These are phyloP conservation scores for Aspergillus leporis DNA, from an alignment of 495 filamentous ascomycete genomes.

Conservation along the genomic window DNA sequence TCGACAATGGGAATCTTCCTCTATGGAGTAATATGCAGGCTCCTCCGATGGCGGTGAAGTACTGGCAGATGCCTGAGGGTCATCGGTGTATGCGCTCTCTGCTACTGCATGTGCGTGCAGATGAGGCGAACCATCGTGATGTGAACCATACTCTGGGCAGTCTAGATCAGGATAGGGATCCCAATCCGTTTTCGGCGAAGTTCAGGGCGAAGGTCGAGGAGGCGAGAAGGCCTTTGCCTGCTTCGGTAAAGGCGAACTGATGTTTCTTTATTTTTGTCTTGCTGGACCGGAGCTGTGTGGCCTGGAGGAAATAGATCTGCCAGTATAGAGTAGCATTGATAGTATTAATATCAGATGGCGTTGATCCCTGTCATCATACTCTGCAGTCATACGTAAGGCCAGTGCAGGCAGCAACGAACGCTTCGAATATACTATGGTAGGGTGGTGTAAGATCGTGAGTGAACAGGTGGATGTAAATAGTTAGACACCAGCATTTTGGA, in stretches of 20 bases:
- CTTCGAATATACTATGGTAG: no score
- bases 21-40: constrained; percentile 78
- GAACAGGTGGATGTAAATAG: no score
- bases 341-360: no score
- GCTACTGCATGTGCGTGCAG: constrained; percentile 83
- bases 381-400: no score
- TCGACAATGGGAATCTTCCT: constrained; percentile 80
- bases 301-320: no score
- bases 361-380: no score
- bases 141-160: constrained; percentile 96
- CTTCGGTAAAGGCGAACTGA: constrained; percentile 59
- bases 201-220: constrained; percentile 61
- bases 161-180: constrained; percentile 76
- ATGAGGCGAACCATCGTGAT: constrained; percentile 96
- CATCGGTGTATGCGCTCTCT: constrained; percentile 81
- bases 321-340: no score
- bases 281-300: no score
- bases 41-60: constrained; percentile 85
- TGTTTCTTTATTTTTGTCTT: no score
- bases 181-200: constrained; percentile 82
- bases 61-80: constrained; percentile 92
- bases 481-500: no score
- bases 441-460: no score
- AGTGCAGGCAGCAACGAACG: no score
- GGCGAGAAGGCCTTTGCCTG: constrained; percentile 40